Evolutionary conservation across 2,329 filamentous ascomycete species (phyloP).

Genomic region (Alternaria ethzedia): DNA sequence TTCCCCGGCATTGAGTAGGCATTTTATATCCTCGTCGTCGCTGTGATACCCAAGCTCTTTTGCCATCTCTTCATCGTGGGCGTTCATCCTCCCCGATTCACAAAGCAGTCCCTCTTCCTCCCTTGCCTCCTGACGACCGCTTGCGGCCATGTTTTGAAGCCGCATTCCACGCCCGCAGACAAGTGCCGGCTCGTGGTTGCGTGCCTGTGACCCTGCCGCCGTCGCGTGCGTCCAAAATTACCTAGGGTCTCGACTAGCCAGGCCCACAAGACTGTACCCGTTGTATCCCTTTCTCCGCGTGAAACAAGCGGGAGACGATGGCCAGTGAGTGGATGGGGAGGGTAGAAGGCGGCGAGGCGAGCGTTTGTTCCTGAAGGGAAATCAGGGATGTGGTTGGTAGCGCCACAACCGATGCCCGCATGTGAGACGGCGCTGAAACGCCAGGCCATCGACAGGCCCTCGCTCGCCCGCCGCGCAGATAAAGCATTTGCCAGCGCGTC

Average conservation of each 20-base stretch:
- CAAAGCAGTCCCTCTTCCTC: conserved; percentile 35
- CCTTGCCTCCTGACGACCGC: conserved; percentile 32
- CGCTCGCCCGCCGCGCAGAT: conserved; percentile 28
- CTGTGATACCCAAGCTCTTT: conserved; percentile 28
- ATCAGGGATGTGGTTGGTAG: conserved; percentile 26
- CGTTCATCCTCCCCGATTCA: conserved; percentile 21
- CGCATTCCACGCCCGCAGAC: conserved; percentile 27
- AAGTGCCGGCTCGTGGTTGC: conserved; percentile 22
- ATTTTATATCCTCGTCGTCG: conserved; percentile 37
- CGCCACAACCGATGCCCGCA: conserved; percentile 34
- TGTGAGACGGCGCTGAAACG: conserved; percentile 32
- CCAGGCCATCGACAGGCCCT: conserved; percentile 20
- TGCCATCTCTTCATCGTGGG: conserved; percentile 26
- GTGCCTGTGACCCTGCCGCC: conserved; percentile 40
- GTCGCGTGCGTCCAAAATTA: conserved; percentile 31
- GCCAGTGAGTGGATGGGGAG: conserved; percentile 34
- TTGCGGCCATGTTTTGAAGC: conserved; percentile 31
- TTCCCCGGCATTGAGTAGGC: conserved; percentile 30
- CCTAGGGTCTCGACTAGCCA: conserved; percentile 29
- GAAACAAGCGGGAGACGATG: conserved; percentile 41
- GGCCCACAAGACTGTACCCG: conserved; percentile 30
- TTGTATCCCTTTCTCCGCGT: conserved; percentile 29
- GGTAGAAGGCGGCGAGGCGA: conserved; percentile 34
- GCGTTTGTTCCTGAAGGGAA: conserved; percentile 31
- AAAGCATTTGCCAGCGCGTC: conserved; percentile 34